Evolutionary conservation across 805 yeast genomes (phyloP).

Genomic region (Lipomyces chichibuensis): DNA sequence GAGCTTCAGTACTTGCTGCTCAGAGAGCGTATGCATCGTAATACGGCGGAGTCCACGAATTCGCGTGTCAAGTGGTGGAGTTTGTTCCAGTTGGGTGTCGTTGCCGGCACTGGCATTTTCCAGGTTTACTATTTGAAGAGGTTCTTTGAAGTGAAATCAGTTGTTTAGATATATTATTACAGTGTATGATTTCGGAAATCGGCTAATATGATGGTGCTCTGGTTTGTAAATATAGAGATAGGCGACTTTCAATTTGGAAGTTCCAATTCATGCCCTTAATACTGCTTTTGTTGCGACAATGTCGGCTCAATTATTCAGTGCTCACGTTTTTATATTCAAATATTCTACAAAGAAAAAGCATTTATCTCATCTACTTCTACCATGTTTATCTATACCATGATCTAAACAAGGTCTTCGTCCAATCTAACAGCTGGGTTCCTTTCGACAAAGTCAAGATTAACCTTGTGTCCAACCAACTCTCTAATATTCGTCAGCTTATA

Average conservation of each 20-base stretch:
- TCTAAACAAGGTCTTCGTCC: conserved; percentile 60
- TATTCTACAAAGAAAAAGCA: neutral
- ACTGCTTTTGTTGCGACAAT: neutral
- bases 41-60: conserved; percentile 97
- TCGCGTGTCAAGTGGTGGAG: conserved; percentile 99
- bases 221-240: conserved; percentile 1
- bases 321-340: conserved; percentile 1
- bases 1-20: conserved; percentile 89
- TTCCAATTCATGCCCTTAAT: neutral
- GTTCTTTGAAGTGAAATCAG: conserved; percentile 92
- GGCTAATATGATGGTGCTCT: neutral
- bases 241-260: neutral
- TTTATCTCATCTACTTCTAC: neutral
- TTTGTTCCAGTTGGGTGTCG: conserved; percentile 83
- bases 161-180: conserved; percentile 55
- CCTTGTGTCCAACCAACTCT: conserved; percentile 96
- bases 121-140: conserved; percentile 93
- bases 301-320: neutral
- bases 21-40: conserved; percentile 96
- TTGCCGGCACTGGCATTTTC: conserved; percentile 82
- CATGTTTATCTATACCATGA: neutral
- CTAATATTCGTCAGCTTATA: conserved; percentile 94
- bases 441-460: conserved; percentile 89
- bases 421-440: conserved; percentile 96
- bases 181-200: neutral